These are phyloP conservation scores for Vitis hybrid DNA, from an alignment of 177 flowering plant species.

Conservation along the genomic window DNA sequence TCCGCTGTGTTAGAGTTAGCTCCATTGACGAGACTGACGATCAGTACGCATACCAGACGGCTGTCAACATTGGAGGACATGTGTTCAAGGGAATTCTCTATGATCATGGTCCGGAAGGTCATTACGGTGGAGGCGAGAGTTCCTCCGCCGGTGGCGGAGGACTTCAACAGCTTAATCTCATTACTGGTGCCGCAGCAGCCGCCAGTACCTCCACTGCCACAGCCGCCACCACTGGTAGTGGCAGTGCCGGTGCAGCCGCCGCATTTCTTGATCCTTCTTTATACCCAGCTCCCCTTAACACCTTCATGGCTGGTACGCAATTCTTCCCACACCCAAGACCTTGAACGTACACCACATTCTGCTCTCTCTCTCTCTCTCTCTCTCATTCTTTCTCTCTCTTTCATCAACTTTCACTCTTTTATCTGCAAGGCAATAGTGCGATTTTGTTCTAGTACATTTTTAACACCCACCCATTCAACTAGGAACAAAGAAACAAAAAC, in stretches of 20 bases:
- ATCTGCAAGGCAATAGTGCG: conserved; percentile 3
- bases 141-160: conserved; percentile 35
- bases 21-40: conserved; percentile 63
- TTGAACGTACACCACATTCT: conserved; percentile 17
- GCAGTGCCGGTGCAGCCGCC: conserved; percentile 20
- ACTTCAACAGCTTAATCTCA: conserved; percentile 32
- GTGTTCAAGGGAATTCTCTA: conserved; percentile 85
- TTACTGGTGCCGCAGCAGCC: conserved; percentile 18
- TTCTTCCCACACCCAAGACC: conserved; percentile 78
- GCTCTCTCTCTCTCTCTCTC: conserved; percentile 9
- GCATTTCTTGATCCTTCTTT: conserved; percentile 50
- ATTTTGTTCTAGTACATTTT: conserved; percentile 9
- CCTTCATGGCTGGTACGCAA: conserved; percentile 85
- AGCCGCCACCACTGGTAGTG: conserved; percentile 12
- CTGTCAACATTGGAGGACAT: conserved; percentile 86
- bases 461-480: conserved; percentile 9
- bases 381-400: conserved; percentile 3
- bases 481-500: background rate
- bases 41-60: conserved; percentile 82
- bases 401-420: background rate
- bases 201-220: conserved; percentile 9
- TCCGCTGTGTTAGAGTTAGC: conserved; percentile 69
- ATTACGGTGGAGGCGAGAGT: conserved; percentile 30
- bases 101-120: conserved; percentile 70
- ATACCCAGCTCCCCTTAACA: conserved; percentile 64